phyloP scores from a whole-genome alignment of 106 monocot genomes.

The Dactylorhiza incarnata region DNA sequence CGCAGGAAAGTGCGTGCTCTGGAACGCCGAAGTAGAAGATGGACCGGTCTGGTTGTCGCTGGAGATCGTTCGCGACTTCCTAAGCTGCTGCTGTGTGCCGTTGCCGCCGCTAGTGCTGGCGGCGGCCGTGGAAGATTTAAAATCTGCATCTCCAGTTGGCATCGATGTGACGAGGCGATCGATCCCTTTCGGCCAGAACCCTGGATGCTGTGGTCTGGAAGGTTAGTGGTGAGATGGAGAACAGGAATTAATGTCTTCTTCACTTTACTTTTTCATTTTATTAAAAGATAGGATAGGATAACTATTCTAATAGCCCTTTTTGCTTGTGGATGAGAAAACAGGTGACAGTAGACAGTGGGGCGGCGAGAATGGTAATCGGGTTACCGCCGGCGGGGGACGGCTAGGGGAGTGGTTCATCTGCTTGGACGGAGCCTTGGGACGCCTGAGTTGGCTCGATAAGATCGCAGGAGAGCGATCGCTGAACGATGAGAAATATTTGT shows the following conservation, averaged over 20 bases:
- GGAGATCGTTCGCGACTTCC: constrained; percentile 31
- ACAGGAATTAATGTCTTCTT: not conserved
- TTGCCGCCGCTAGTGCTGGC: not conserved
- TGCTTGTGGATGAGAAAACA: not conserved
- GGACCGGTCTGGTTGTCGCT: constrained; percentile 3
- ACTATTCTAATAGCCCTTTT: not conserved
- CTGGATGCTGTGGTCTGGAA: not conserved
- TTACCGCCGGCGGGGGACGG: not conserved
- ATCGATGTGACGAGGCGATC: not conserved
- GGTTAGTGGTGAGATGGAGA: not conserved
- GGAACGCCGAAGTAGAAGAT: not conserved
- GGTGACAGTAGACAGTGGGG: not conserved
- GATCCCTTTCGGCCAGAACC: not conserved
- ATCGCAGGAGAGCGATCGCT: too few relatives aligned
- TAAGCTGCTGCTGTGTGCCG: constrained; percentile 19
- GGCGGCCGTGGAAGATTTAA: not conserved
- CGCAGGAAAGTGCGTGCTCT: constrained; percentile 14
- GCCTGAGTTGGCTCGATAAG: not conserved
- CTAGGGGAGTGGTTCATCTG: not conserved
- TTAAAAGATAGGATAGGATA: not conserved
- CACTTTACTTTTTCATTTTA: not conserved
- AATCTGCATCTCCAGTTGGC: not conserved
- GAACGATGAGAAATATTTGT: too few relatives aligned
- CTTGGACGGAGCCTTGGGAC: not conserved
- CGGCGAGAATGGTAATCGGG: not conserved